These are phyloP conservation scores for Phialocephala subalpina DNA, from an alignment of 2,329 filamentous ascomycete genomes.

Conservation along the genomic window DNA sequence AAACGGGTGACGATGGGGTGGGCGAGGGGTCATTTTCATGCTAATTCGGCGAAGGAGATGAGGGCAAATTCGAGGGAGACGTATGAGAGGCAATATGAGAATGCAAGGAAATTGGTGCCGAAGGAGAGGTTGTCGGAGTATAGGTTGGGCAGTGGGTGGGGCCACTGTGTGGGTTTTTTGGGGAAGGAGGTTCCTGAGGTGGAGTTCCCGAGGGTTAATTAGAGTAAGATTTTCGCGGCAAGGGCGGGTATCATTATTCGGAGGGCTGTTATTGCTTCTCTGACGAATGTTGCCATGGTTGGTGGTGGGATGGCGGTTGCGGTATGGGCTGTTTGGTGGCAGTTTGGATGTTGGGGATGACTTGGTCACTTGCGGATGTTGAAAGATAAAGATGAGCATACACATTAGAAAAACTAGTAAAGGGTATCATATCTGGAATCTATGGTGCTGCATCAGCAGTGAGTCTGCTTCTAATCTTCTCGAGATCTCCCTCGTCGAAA, in stretches of 20 bases:
- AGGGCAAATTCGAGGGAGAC: constrained; percentile 12
- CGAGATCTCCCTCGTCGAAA: constrained; percentile 55
- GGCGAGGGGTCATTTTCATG: constrained; percentile 14
- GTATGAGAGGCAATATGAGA: constrained; percentile 19
- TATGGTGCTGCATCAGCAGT: neutral
- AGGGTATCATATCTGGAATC: no score
- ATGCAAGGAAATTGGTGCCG: constrained; percentile 24
- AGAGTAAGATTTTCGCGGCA: neutral
- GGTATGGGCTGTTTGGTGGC: neutral
- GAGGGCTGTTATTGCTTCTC: neutral
- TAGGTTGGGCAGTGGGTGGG: constrained; percentile 30
- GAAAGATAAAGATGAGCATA: neutral
- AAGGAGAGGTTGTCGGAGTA: constrained; percentile 29
- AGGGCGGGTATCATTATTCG: neutral
- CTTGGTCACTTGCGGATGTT: neutral
- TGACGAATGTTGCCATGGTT: neutral
- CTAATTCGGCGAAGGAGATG: neutral
- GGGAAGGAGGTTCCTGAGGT: neutral
- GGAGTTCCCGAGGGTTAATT: constrained; percentile 10
- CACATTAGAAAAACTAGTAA: neutral
- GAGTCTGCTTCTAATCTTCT: constrained; percentile 50
- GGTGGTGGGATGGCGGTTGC: neutral
- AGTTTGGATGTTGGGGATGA: neutral
- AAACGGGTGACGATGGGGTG: constrained; percentile 8
- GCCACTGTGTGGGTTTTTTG: constrained; percentile 30